phyloP scores from a whole-genome alignment of 192 early-diverging fungal species.

The Backusella australiensis region DNA sequence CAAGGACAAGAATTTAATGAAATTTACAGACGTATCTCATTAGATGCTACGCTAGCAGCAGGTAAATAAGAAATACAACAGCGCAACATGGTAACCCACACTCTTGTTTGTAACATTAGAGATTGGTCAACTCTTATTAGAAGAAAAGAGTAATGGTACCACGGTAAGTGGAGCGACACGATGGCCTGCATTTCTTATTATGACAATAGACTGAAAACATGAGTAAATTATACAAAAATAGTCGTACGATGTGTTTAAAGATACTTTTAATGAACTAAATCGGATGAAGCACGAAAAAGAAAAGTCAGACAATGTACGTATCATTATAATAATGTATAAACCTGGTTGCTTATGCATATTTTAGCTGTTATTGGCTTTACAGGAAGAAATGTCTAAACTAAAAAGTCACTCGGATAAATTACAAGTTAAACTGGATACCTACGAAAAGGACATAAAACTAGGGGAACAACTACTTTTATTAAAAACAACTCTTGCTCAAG shows the following conservation, averaged over 20 bases:
- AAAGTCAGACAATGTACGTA: background rate
- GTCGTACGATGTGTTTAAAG: slow-evolving; percentile 3
- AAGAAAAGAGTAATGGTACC: background rate
- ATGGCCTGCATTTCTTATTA: background rate
- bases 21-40: background rate
- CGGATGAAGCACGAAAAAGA: background rate
- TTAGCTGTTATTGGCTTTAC: background rate
- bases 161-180: background rate
- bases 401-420: slow-evolving; percentile 4
- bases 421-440: background rate
- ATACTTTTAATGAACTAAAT: background rate
- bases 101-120: background rate
- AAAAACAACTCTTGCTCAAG: background rate
- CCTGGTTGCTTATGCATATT: background rate
- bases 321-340: background rate
- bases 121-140: slow-evolving; percentile 3
- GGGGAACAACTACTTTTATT: slow-evolving; percentile 3
- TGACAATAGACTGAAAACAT: background rate
- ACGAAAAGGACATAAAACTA: background rate
- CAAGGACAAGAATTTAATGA: slow-evolving; percentile 4
- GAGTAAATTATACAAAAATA: background rate
- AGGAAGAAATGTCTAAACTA: slow-evolving; percentile 7
- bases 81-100: background rate
- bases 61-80: background rate
- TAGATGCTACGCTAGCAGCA: slow-evolving; percentile 15